Evolutionary conservation across 2,329 filamentous ascomycete genomes (phyloP), one percentile per base, ranked within the genome.

Genomic region (Alternaria rosae): DNA sequence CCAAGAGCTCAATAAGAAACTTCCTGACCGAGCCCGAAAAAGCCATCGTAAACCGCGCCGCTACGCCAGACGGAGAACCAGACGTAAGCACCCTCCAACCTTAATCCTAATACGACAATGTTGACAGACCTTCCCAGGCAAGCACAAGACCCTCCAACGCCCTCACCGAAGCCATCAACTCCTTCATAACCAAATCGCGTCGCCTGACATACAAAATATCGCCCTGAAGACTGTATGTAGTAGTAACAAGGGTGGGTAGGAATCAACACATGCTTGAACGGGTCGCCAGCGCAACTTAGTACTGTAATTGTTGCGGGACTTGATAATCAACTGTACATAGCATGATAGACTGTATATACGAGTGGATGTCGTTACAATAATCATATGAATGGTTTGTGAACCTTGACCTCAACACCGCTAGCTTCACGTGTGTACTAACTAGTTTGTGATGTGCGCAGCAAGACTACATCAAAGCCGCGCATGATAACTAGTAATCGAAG

Each of bases 141-240:
- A 57, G 54, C 5, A 28, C 54, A 11, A 54, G 8, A 17, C 47
- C 30, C 1, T 30, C 63, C 15, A 38, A 38, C 11, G 38, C 54
- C 6, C 25, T 66, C 11, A 47, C 54, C 1, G 58, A 65, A 13
- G 62, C 55, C n/a, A 59, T 66, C 38, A 60, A 55, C 30, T 38
- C 58, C 5, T 66, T 66, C 32, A 53, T 66, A 32, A 50, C 58
- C 5, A 65, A 62, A 21, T 62, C 64, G 28, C 47, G 64, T 28
- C 55, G 59, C 20, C 23, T 65, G 12, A 62, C 61, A 11, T 65
- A 66, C 32, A 66, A 66, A 35, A 65, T 66, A 32, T 59, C 61
- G 21, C 64, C 62, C 21, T 65, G 30, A 54, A 20, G 12, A 2
- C 30, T 23, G 15, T 51, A 51, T 21, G n/a, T 6, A 38, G 35